These are phyloP conservation scores for Metrosideros polymorpha DNA, from an alignment of 441 rosid genomes.

Conservation along the genomic window DNA sequence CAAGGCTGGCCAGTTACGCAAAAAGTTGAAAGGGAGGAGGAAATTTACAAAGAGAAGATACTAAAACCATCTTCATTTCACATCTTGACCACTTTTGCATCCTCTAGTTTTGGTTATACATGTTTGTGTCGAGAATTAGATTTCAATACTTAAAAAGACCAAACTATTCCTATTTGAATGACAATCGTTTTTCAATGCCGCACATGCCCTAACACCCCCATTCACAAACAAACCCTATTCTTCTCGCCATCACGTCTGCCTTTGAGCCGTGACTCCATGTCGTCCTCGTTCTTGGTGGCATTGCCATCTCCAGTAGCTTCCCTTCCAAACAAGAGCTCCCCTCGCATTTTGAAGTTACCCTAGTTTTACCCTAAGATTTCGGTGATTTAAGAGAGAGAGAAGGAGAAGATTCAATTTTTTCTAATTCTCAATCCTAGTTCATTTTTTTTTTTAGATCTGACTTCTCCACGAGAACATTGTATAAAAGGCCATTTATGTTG, in stretches of 20 bases:
- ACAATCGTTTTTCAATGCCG: neutral
- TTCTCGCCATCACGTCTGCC: neutral
- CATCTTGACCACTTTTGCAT: neutral
- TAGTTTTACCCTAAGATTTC: neutral
- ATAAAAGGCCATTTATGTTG: neutral
- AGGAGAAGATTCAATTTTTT: neutral
- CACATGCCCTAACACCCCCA: neutral
- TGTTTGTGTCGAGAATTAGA: neutral
- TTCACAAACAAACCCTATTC: neutral
- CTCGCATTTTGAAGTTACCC: neutral
- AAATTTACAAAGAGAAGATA: neutral
- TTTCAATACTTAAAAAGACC: neutral
- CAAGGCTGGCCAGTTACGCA: neutral
- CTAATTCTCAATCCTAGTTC: neutral
- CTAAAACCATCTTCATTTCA: neutral
- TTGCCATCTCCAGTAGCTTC: neutral
- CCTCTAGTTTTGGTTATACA: neutral
- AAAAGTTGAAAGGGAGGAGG: too few species aligned
- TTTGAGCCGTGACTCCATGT: neutral
- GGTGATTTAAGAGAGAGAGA: neutral
- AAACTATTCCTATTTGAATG: too few species aligned
- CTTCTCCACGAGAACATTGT: accelerated
- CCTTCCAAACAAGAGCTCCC: neutral
- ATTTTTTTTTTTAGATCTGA: neutral
- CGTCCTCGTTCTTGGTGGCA: neutral